Evolutionary conservation across 345 rosid species (phyloP), one percentile per base, ranked within the genome.

Genomic region (Dipteronia sinensis): DNA sequence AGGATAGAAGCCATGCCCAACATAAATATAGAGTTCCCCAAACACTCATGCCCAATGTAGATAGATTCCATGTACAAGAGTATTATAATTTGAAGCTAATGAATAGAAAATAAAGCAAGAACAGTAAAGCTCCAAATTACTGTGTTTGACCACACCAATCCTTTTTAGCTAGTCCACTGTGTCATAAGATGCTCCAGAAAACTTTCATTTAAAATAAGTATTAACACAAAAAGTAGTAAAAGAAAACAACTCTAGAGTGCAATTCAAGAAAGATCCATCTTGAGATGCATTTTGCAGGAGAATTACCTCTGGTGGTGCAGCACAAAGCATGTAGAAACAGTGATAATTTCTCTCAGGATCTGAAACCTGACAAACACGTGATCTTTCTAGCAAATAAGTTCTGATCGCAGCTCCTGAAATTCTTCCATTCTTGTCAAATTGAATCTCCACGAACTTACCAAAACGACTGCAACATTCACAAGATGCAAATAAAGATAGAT

Each of bases 401-500:
- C 98, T 88, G 82, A 96, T 88, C 17, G 99, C 99, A 86, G 99
- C 99, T 82, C 99, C 99, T 6, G 98, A 96, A 85, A 96, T 94
- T 82, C 88, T 91, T 86, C 98, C 98, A 40, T 78, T 78, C 70
- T 72, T 84, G 81, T 96, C 98, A 87, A 96, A 96, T 79, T 96
- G 99, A 85, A 96, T 88, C 91, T 96, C 99, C 91, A 96, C 99
- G 69, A 96, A 94, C 92, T 96, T 94, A 89, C 99, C 99, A 75
- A 96, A 96, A 67, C 98, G 98, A 88, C 99, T 96, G 78, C 81
- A 80, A 75, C 78, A 84, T 82, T 78, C 69, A 72, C 66, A 71
- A 73, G 46, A 62, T 9, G 46, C 59, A 49, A 72, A 81, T 49
- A 61, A 79, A 76, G 71, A 80, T 74, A 74, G 74, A 85, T 25